Percentiles rank a stretch among this genome's conserved stretches.
Evolutionary conservation across 345 rosid genomes (phyloP).

Genomic region (Limnanthes douglasii): DNA sequence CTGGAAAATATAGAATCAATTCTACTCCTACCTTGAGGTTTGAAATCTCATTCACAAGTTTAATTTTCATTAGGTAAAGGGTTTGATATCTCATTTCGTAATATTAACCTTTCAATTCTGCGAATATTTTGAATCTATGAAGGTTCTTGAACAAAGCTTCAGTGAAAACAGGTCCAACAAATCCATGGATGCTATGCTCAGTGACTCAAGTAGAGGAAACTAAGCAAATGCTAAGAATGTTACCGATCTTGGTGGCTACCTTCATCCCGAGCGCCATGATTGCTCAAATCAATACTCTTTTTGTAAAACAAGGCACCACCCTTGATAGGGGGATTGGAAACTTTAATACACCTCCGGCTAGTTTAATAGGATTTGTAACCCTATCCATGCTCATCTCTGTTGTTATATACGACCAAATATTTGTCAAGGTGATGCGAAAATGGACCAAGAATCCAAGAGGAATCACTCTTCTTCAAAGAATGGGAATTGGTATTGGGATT

Average conservation of each 20-base stretch:
- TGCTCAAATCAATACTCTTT: slow-evolving; percentile 41
- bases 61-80: too few relatives aligned
- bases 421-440: slow-evolving; percentile 22
- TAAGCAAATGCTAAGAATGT: slow-evolving; percentile 82
- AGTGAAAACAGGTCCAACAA: slow-evolving; percentile 32
- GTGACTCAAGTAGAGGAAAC: slow-evolving; percentile 93
- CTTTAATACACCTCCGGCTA: slow-evolving; percentile 58
- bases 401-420: slow-evolving; percentile 42
- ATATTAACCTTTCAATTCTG: background rate
- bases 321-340: slow-evolving; percentile 31
- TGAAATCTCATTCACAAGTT: background rate
- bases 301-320: slow-evolving; percentile 57
- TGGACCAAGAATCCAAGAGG: slow-evolving; percentile 68
- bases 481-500: slow-evolving; percentile 48
- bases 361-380: slow-evolving; percentile 46
- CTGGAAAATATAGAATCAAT: slow-evolving; percentile 44
- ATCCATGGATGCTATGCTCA: slow-evolving; percentile 52
- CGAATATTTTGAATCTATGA: slow-evolving; percentile 1
- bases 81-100: too few relatives aligned
- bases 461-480: slow-evolving; percentile 59
- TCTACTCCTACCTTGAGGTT: slow-evolving; percentile 46
- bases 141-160: slow-evolving; percentile 69
- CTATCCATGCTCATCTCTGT: slow-evolving; percentile 45
- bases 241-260: slow-evolving; percentile 47
- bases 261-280: slow-evolving; percentile 37